Evolutionary conservation across 805 yeast species (phyloP).

Genomic region (Ogataea allantospora): DNA sequence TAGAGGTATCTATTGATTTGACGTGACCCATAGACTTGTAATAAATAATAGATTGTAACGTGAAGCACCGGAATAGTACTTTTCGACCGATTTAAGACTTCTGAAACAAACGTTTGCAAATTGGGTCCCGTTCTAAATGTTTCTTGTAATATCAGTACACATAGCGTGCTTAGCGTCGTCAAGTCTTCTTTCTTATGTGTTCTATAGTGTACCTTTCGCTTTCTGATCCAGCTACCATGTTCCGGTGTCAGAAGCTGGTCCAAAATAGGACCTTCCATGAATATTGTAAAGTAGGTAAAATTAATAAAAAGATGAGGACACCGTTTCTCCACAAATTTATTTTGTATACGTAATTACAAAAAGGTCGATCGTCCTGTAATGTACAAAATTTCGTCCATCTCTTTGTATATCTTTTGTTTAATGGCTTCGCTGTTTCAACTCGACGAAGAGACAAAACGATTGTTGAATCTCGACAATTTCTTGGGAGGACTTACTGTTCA

Average conservation of each 20-base stretch:
- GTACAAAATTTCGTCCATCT: conserved; percentile 6
- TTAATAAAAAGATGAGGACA: conserved; percentile 1
- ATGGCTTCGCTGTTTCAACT: conserved; percentile 34
- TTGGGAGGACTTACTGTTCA: conserved; percentile 68
- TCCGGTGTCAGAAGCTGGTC: conserved; percentile 10
- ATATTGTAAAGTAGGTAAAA: neutral
- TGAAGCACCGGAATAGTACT: conserved; percentile 63
- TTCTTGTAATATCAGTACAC: conserved; percentile 13
- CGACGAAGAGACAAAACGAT: conserved; percentile 58
- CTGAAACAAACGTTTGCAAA: conserved; percentile 34
- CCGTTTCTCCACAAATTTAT: conserved; percentile 1
- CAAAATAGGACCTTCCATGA: conserved; percentile 7
- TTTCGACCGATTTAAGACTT: conserved; percentile 49
- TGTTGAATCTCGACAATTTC: conserved; percentile 60
- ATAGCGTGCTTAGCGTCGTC: conserved; percentile 4
- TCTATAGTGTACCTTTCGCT: neutral
- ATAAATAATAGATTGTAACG: conserved; percentile 61
- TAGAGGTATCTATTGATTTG: neutral
- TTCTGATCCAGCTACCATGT: neutral
- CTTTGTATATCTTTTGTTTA: neutral
- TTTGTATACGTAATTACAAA: too few species aligned
- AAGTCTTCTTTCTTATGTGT: neutral
- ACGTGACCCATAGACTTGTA: conserved; percentile 31
- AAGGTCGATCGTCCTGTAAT: neutral
- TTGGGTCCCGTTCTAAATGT: conserved; percentile 2